Conservation (phyloP, 1,139 yeast genomes). For the Tardiomyces blankii region DNA sequence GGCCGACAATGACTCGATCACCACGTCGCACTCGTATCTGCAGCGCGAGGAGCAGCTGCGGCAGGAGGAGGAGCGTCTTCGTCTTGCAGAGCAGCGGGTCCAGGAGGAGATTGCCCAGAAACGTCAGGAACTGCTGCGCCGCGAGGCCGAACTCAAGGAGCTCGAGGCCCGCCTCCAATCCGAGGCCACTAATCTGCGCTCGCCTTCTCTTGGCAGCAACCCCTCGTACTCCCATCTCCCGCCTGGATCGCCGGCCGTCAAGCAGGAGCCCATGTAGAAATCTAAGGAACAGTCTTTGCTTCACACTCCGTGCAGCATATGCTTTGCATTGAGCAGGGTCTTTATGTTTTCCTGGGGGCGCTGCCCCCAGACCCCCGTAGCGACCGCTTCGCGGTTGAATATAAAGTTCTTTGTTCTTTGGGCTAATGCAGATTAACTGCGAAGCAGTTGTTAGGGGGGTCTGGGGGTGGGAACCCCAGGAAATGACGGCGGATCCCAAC, state of each 20-base stretch:
- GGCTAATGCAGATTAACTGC: no score
- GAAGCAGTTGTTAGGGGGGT: no score
- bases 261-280: neutral
- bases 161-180: conserved; percentile 55
- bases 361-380: no score
- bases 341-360: no score
- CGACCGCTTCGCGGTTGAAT: no score
- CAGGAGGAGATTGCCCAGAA: conserved; percentile 81
- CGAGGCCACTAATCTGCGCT: conserved; percentile 8
- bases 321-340: no score
- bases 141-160: conserved; percentile 79
- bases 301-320: no score
- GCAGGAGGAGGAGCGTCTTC: conserved; percentile 31
- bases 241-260: neutral
- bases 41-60: conserved; percentile 31
- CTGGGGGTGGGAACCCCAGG: no score
- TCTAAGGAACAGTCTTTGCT: neutral
- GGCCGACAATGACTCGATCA: conserved; percentile 32
- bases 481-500: no score
- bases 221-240: neutral
- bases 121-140: conserved; percentile 74
- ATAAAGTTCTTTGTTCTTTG: no score
- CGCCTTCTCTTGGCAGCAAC: neutral
- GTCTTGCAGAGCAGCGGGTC: conserved; percentile 50
- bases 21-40: conserved; percentile 9